Evolutionary conservation across 768 basidiomycete species (phyloP).

Genomic region (Strobilomyces echinocephalus): DNA sequence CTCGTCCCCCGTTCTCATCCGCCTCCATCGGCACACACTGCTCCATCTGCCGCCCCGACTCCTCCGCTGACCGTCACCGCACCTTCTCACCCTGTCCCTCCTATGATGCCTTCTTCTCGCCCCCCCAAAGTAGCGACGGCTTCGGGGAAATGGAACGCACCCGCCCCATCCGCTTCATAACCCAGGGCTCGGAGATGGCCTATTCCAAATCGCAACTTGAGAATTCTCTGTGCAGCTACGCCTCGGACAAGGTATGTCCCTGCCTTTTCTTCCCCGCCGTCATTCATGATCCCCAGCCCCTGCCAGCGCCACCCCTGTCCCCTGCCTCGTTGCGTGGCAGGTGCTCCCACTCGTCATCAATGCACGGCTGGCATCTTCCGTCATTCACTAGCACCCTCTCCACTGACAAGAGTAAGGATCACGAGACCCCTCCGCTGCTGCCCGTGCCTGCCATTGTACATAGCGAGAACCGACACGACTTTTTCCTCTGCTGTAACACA

Average conservation of each 20-base stretch:
- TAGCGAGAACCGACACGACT: slow-evolving; percentile 24
- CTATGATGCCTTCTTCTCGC: slow-evolving; percentile 33
- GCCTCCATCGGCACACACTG: slow-evolving; percentile 25
- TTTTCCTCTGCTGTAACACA: slow-evolving; percentile 15
- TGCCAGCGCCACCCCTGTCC: slow-evolving; percentile 24
- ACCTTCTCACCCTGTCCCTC: slow-evolving; percentile 24
- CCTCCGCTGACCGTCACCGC: slow-evolving; percentile 22
- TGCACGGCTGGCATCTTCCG: slow-evolving; percentile 26
- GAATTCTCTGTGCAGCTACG: neutral
- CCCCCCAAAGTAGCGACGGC: slow-evolving; percentile 3
- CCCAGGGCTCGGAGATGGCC: slow-evolving; percentile 30
- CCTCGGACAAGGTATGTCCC: slow-evolving; percentile 9
- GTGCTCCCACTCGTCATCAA: slow-evolving; percentile 28
- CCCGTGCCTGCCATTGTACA: slow-evolving; percentile 31
- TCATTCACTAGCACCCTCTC: slow-evolving; percentile 33
- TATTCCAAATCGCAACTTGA: slow-evolving; percentile 18
- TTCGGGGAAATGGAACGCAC: slow-evolving; percentile 29
- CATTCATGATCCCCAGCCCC: slow-evolving; percentile 8
- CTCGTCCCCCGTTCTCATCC: slow-evolving; percentile 11
- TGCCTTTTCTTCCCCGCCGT: neutral
- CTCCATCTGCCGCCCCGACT: slow-evolving; percentile 26
- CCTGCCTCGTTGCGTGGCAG: slow-evolving; percentile 22
- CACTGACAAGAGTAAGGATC: slow-evolving; percentile 28
- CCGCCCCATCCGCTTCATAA: slow-evolving; percentile 32
- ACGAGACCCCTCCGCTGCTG: slow-evolving; percentile 20